Evolutionary conservation across 805 yeast genomes (phyloP), one percentile per base, ranked within the genome.

Genomic region (Tetrapisispora pingtungensis): DNA sequence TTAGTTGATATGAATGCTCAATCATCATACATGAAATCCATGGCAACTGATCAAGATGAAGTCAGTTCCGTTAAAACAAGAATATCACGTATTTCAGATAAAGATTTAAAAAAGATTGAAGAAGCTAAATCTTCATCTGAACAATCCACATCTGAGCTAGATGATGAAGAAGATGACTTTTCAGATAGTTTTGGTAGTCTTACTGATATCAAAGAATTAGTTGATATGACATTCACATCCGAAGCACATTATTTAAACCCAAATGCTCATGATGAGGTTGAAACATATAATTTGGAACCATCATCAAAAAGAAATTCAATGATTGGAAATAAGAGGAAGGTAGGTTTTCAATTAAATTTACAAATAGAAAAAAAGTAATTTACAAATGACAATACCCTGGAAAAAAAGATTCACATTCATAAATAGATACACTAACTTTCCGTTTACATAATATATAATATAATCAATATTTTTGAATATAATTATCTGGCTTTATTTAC

Each of bases 61-160:
- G 40, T 36, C 4, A 33, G 42, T 8, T 42, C 44, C 10, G 39
- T 38, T 10, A 46, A 42, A 26, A 47, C 47, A 24, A 49, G 62
- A 40, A 52, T 58, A 34, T 51, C 59, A 12, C 50, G 60, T 35
- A 53, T 58, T 7, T 55, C 61, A 6, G 52, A 52, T 27, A 42
- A 41, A 28, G 59, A 57, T 24, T 47, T 58, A 32, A 49, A 53
- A 43, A 50, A 47, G 40, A 52, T 58, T 14, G 61, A 58, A 36
- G 62, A 58, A 33, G 51, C 57, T 4, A 55, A 50, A 22, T 47
- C 55, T 7, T 47, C 54, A 18, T 43, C 54, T 2, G 49, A 54
- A 6, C 46, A 50, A 14, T 50, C 58, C 0, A 44, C 49, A 15
- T 40, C 47, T 18, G 42, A 45, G 12, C 36, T 40, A 15, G 36